These are phyloP conservation scores for Ploettnerulaceae sp. DNA, from an alignment of 2,329 filamentous ascomycete genomes.

Conservation along the genomic window DNA sequence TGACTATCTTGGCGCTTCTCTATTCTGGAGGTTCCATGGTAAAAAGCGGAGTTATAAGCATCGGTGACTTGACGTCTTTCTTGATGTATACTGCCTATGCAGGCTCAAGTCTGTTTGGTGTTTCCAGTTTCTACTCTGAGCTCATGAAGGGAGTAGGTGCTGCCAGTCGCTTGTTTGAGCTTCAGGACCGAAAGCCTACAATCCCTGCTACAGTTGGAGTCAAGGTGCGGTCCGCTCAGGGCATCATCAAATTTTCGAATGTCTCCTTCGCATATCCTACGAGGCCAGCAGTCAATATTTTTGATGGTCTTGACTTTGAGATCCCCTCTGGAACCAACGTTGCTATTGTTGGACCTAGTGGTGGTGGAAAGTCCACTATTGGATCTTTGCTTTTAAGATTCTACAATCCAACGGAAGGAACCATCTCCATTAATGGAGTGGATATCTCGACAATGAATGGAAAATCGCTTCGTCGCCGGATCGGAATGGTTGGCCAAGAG, in stretches of 20 bases:
- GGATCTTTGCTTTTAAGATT: slow-evolving; percentile 87
- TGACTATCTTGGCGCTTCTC: slow-evolving; percentile 88
- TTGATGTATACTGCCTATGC: slow-evolving; percentile 95
- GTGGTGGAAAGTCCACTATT: slow-evolving; percentile 94
- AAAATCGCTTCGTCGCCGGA: slow-evolving; percentile 85
- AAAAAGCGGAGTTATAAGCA: slow-evolving; percentile 74
- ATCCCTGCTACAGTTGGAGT: slow-evolving; percentile 82
- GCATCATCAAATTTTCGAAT: slow-evolving; percentile 80
- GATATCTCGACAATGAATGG: slow-evolving; percentile 86
- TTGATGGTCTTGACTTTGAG: slow-evolving; percentile 81
- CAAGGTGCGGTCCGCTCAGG: slow-evolving; percentile 77
- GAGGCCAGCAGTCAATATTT: slow-evolving; percentile 84
- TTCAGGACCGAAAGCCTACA: slow-evolving; percentile 82
- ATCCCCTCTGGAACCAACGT: slow-evolving; percentile 93
- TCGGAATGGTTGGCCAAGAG: slow-evolving; percentile 93
- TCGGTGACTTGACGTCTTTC: slow-evolving; percentile 92
- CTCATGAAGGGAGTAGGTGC: slow-evolving; percentile 98
- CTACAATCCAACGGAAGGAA: slow-evolving; percentile 75
- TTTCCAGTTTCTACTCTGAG: slow-evolving; percentile 95
- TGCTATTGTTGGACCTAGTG: slow-evolving; percentile 92
- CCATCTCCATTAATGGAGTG: slow-evolving; percentile 76
- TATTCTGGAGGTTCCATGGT: slow-evolving; percentile 91
- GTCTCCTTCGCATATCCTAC: slow-evolving; percentile 92
- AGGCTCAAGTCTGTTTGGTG: slow-evolving; percentile 81
- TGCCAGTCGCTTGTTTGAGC: slow-evolving; percentile 90